Evolutionary conservation across 148 eudicot genomes (phyloP), one percentile per base, ranked within the genome.

Genomic region (Gaultheria prostrata): DNA sequence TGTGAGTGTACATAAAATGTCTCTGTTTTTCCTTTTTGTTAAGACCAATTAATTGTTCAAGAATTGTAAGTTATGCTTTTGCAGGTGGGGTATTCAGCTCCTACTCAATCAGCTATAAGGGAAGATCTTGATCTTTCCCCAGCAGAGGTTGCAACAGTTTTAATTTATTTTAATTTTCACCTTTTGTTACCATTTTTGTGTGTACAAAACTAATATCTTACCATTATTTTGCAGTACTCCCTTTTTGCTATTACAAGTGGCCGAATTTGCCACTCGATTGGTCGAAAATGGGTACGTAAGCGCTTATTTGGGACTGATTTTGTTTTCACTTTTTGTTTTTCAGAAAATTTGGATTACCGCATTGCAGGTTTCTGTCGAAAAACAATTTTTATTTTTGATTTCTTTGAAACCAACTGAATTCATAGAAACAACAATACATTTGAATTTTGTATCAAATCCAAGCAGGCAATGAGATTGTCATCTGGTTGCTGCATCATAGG

Each of bases 71-170:
- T 78, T 85, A 35, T 79, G 1, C 1, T 88, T 86, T 86, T 92
- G 93, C 87, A 94, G 98, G 96, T 93, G 87, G 96, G 98, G 26
- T 94, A 90, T 82, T 93, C 98, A 73, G 90, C 98, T 74, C 95
- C 98, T 32, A 84, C 93, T 75, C 98, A 94, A 81, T 88, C 95
- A 80, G 96, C 90, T 51, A 93, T 94, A 73, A 91, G 93, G 51
- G 82, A 89, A 69, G 95, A 94, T 85, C 92, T 94, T 69, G 75
- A 86, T 87, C 87, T 94, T 53, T 83, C 96, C 17, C 50, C 92
- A 45, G 89, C 92, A 30, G 83, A 94, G 95, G 98, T 26, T 74
- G 28, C 33, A 8, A 6, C 24, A 1, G 32, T 7, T 48, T 46
- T 11, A n/a, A n/a, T 10, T 12, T 26, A 30, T 30, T n/a, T 9